Conservation (phyloP, 192 early-diverging fungal species). For the Backusella luteola region DNA sequence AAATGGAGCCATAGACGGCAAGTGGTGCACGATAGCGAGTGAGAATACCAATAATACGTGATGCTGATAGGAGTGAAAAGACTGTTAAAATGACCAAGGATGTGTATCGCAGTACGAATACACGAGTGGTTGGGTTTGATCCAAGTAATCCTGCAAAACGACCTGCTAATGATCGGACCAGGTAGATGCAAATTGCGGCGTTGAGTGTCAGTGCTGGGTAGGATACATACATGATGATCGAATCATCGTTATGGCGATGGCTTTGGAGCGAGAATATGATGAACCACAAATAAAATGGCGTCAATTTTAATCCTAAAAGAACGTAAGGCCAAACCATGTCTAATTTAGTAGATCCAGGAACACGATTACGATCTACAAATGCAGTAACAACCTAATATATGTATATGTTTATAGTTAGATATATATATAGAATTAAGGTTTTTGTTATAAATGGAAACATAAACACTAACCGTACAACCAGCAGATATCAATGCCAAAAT, state of each 20-base stretch:
- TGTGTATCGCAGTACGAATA: slow-evolving; percentile 20
- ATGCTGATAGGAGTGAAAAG: slow-evolving; percentile 54
- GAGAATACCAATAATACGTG: slow-evolving; percentile 66
- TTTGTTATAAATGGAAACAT: background rate
- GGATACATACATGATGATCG: slow-evolving; percentile 87
- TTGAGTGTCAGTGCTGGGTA: slow-evolving; percentile 86
- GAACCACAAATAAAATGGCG: slow-evolving; percentile 76
- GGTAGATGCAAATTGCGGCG: slow-evolving; percentile 62
- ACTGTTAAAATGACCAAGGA: slow-evolving; percentile 44
- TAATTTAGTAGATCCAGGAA: slow-evolving; percentile 24
- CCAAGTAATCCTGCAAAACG: slow-evolving; percentile 34
- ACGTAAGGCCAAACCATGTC: slow-evolving; percentile 36
- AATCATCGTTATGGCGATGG: slow-evolving; percentile 78
- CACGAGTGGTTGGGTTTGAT: slow-evolving; percentile 20
- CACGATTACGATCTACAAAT: slow-evolving; percentile 39
- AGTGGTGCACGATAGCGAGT: slow-evolving; percentile 80
- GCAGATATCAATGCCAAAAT: slow-evolving; percentile 62
- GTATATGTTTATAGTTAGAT: background rate
- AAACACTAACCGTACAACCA: slow-evolving; percentile 53
- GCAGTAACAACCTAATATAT: slow-evolving; percentile 39
- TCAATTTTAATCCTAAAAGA: slow-evolving; percentile 56
- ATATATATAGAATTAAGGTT: background rate
- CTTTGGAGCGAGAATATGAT: slow-evolving; percentile 77
- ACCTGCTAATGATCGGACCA: slow-evolving; percentile 45
- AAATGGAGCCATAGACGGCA: slow-evolving; percentile 46